Percentiles rank a stretch among this genome's conserved stretches.
Evolutionary conservation across 2,329 filamentous ascomycete genomes (phyloP).

Genomic region (Cladophialophora psammophila): DNA sequence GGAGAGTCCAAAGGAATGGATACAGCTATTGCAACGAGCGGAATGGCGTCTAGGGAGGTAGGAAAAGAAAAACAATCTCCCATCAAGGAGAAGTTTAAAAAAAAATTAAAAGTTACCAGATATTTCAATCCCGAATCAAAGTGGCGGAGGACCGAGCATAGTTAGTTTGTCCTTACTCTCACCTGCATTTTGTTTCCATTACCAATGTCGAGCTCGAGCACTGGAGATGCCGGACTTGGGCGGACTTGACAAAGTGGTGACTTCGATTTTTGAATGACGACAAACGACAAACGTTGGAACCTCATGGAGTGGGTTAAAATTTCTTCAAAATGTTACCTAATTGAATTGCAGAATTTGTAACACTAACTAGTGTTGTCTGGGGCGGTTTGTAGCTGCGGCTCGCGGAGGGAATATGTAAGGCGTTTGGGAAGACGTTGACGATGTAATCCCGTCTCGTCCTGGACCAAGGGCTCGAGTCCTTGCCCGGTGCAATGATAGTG

Average conservation of each 20-base stretch:
- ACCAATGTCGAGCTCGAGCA: slow-evolving; percentile 8
- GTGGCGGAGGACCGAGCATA: background rate
- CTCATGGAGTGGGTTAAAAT: background rate
- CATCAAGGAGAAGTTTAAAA: background rate
- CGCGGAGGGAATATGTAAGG: background rate
- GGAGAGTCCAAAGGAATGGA: background rate
- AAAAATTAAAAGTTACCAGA: background rate
- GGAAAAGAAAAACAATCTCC: background rate
- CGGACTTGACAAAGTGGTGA: slow-evolving; percentile 3
- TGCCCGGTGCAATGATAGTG: background rate
- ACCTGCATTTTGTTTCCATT: slow-evolving; percentile 14
- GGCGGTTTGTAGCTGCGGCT: background rate
- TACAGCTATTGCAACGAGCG: background rate
- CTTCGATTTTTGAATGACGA: slow-evolving; percentile 12
- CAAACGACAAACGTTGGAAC: slow-evolving; percentile 7
- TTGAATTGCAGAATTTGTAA: slow-evolving; percentile 7
- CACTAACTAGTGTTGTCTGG: background rate
- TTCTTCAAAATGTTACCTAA: slow-evolving; percentile 26
- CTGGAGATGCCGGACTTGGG: slow-evolving; percentile 23
- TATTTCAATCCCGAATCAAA: background rate
- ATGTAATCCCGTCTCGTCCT: background rate
- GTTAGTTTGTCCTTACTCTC: background rate
- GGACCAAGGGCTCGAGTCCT: background rate
- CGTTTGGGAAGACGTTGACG: background rate
- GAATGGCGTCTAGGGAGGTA: background rate